phyloP scores from a whole-genome alignment of 768 basidiomycete species.

The Suillus ampliporus region DNA sequence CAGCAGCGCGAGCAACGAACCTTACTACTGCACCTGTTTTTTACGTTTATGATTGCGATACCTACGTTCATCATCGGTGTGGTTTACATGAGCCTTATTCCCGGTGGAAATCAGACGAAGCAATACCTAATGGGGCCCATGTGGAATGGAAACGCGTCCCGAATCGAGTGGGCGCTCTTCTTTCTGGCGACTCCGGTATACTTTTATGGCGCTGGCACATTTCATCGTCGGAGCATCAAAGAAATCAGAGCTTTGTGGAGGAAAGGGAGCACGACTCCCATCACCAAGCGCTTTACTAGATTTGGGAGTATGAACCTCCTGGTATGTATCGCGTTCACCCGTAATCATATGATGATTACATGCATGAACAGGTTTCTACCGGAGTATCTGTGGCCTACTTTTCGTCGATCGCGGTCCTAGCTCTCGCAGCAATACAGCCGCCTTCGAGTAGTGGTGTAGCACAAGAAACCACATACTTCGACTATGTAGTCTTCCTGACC shows the following conservation, averaged over 20 bases:
- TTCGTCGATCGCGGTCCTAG: constrained; percentile 73
- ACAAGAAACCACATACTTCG: constrained; percentile 77
- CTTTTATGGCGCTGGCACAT: constrained; percentile 66
- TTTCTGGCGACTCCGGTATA: constrained; percentile 72
- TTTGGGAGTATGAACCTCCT: constrained; percentile 92
- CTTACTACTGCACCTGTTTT: constrained; percentile 59
- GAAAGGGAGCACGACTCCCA: constrained; percentile 55
- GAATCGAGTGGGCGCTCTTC: constrained; percentile 66
- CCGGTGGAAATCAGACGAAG: constrained; percentile 49
- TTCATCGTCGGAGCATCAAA: constrained; percentile 59
- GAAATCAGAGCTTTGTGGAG: constrained; percentile 65
- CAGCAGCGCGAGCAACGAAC: constrained; percentile 61
- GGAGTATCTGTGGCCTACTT: constrained; percentile 82
- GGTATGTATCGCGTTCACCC: constrained; percentile 41
- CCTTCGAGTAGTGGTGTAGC: constrained; percentile 43
- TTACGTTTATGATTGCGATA: constrained; percentile 66
- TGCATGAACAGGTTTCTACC: constrained; percentile 48
- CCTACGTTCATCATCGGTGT: constrained; percentile 82
- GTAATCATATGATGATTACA: background rate
- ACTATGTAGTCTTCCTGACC: constrained; percentile 79
- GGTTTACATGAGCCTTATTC: constrained; percentile 74
- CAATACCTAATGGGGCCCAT: constrained; percentile 60
- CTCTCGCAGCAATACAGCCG: constrained; percentile 53
- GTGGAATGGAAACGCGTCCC: constrained; percentile 66
- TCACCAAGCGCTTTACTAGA: constrained; percentile 60